phyloP scores from a whole-genome alignment of 768 basidiomycete species.

The Lentinula aciculospora region DNA sequence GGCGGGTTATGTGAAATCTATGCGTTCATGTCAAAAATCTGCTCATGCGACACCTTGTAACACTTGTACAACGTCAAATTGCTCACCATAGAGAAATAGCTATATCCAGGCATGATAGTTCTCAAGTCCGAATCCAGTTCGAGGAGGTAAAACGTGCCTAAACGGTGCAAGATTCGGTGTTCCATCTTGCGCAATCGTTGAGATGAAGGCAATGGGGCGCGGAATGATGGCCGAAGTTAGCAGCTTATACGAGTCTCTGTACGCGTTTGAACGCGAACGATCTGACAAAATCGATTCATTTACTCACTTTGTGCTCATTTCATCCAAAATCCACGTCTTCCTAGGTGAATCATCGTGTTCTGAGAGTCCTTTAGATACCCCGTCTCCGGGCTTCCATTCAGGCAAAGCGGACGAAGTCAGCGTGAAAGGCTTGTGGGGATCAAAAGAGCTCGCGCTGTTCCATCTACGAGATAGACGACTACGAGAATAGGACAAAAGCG shows the following conservation, averaged over 20 bases:
- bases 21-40: conserved; percentile 8
- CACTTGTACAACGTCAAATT: conserved; percentile 12
- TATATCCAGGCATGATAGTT: conserved; percentile 9
- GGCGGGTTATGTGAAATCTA: conserved; percentile 64
- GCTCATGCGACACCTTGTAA: too few relatives aligned
- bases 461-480: not conserved
- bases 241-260: conserved; percentile 40
- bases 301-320: conserved; percentile 23
- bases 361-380: conserved; percentile 24
- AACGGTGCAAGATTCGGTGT: conserved; percentile 61
- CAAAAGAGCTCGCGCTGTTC: not conserved
- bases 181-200: conserved; percentile 46
- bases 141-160: conserved; percentile 33
- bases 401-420: conserved; percentile 33
- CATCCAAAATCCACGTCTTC: conserved; percentile 35
- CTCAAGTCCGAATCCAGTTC: not conserved
- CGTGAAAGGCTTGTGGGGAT: conserved; percentile 20
- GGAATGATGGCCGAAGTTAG: conserved; percentile 57
- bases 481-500: not conserved
- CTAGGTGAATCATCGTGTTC: conserved; percentile 27
- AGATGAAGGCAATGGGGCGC: conserved; percentile 65
- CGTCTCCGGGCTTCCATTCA: conserved; percentile 37
- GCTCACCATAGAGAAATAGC: conserved; percentile 59
- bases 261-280: not conserved
- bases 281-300: not conserved